Percentiles rank a stretch among this genome's conserved stretches.
Conservation (phyloP, 1,284 basidiomycete species). For the Fomitopsis betulina region DNA sequence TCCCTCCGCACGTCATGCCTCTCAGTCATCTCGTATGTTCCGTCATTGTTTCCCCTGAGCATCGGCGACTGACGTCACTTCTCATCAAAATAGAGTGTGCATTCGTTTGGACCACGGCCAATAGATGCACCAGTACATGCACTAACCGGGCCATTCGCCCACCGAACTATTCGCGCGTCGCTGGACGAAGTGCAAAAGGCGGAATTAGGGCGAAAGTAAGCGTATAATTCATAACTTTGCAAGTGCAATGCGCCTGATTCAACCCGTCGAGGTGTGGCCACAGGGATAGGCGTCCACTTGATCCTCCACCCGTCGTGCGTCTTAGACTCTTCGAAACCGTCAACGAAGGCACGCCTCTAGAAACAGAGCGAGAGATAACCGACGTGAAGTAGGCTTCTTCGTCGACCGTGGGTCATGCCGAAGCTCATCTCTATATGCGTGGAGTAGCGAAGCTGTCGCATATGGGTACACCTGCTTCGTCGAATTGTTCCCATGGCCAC, state of each 20-base stretch:
- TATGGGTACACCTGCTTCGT: slow-evolving; percentile 58
- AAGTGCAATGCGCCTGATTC: background rate
- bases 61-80: background rate
- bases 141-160: background rate
- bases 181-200: slow-evolving; percentile 1
- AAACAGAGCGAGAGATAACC: slow-evolving; percentile 30
- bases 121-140: background rate
- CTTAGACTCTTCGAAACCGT: slow-evolving; percentile 24
- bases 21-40: background rate
- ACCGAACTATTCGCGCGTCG: background rate
- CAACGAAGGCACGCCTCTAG: slow-evolving; percentile 20
- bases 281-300: slow-evolving; percentile 36
- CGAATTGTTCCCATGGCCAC: slow-evolving; percentile 46
- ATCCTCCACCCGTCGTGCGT: slow-evolving; percentile 38
- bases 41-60: background rate
- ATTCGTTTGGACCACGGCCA: background rate
- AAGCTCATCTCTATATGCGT: background rate
- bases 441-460: slow-evolving; percentile 36
- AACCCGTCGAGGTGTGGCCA: slow-evolving; percentile 26
- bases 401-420: background rate
- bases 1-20: background rate
- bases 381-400: slow-evolving; percentile 30
- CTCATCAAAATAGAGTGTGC: background rate
- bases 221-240: background rate
- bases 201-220: background rate